Base-by-base conservation (phyloP, 495 filamentous ascomycete species). In the Penicillium pulvis region DNA sequence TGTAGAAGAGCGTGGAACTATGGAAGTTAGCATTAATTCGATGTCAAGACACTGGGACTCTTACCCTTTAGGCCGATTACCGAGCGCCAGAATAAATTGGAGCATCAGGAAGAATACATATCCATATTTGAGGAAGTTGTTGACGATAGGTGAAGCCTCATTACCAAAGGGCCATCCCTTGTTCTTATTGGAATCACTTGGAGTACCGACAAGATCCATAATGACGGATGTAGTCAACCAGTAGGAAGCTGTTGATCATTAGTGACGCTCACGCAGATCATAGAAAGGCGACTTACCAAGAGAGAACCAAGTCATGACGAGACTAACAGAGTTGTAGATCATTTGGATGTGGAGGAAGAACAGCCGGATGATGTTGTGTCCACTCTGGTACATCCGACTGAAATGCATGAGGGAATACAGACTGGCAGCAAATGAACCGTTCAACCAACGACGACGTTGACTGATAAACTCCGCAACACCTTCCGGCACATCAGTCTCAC, bases 381-480 rank as follows among this genome's bases (percentile, higher is more conserved):
- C 91, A 71, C 88, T 92, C 82, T 92, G 92, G 81, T 97, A 98
- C 85, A 98, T 95, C 36, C 93, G 89, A 36, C 90, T 90, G 67
- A 98, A 98, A 73, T 98, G 94, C 92, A 98, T 97, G 60, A 98
- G 82, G 39, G 93, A 87, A 79, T 98, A 98, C 63, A 98, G 83
- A 79, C 90, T 90, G 71, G 94, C 94, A 11, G 94, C 94, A 65
- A 98, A 98, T 4, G 94, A 98, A 69, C 94, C 94, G 79, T 98
- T 98, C 47, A 98, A 83, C 94, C 94, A 98, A 75, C 94, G 87
- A 77, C 94, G 85, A 70, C 94, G 87, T 76, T 98, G 94, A 61
- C 88, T 87, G 79, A 98, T 97, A 76, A 97, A 98, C 71, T 98
- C 94, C 35, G 94, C 78, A 33, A 92, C 90, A 65, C 94, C 93